phyloP scores from a whole-genome alignment of 2,329 filamentous ascomycete species.

The Arthrobotrys pseudoclavata region DNA sequence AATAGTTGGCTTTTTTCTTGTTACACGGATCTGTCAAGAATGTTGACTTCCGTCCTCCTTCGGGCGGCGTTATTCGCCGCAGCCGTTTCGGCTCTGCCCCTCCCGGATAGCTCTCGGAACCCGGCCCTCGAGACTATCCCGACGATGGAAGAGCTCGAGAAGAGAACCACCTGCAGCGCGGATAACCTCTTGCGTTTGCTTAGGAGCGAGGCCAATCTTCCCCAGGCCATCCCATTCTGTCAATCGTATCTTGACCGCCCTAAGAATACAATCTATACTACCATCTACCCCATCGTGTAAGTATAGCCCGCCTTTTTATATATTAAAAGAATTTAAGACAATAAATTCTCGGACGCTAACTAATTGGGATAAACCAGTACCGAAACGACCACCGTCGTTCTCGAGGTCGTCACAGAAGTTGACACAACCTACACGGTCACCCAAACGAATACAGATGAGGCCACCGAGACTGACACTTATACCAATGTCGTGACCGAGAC shows the following conservation, averaged over 20 bases:
- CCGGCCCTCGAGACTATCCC: slow-evolving; percentile 7
- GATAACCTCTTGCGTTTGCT: slow-evolving; percentile 34
- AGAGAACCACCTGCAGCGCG: slow-evolving; percentile 24
- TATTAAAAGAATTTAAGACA: neutral
- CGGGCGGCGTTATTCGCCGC: slow-evolving; percentile 24
- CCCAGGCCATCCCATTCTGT: slow-evolving; percentile 31
- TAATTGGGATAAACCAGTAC: slow-evolving; percentile 1
- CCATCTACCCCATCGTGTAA: slow-evolving; percentile 25
- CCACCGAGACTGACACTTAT: slow-evolving; percentile 22
- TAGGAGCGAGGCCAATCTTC: slow-evolving; percentile 24
- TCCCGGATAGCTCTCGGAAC: slow-evolving; percentile 28
- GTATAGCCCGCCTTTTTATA: neutral
- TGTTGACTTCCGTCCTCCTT: slow-evolving; percentile 25
- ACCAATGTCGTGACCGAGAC: slow-evolving; percentile 29
- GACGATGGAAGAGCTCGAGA: slow-evolving; percentile 7
- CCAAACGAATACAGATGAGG: slow-evolving; percentile 3
- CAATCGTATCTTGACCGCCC: slow-evolving; percentile 11
- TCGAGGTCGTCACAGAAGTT: slow-evolving; percentile 28
- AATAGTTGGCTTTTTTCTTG: neutral
- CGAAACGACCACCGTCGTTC: slow-evolving; percentile 18
- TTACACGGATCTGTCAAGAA: slow-evolving; percentile 25
- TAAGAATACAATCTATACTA: slow-evolving; percentile 7
- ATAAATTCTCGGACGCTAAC: neutral
- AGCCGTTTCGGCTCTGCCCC: slow-evolving; percentile 25
- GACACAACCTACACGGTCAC: slow-evolving; percentile 26